Percentiles rank a stretch among this genome's conserved stretches.
These are phyloP conservation scores for Fusarium miscanthi DNA, from an alignment of 2,329 filamentous ascomycete species.

Conservation along the genomic window DNA sequence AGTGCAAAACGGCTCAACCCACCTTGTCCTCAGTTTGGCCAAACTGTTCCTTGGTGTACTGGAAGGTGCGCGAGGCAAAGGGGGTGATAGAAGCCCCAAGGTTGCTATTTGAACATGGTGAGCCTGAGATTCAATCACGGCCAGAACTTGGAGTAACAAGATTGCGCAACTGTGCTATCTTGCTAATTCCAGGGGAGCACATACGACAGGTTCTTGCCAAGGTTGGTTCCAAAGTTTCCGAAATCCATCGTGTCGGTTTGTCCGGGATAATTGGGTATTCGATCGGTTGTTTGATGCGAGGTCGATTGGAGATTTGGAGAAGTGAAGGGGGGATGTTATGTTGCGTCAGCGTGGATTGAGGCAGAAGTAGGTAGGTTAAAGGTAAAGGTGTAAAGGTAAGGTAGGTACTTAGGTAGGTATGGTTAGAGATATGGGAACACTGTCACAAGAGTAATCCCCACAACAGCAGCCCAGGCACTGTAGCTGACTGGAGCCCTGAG, in stretches of 20 bases:
- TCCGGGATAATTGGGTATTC: slow-evolving; percentile 9
- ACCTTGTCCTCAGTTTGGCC: slow-evolving; percentile 96
- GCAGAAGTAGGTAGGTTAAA: slow-evolving; percentile 11
- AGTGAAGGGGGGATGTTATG: slow-evolving; percentile 30
- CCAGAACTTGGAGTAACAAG: slow-evolving; percentile 23
- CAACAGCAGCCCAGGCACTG: slow-evolving; percentile 1
- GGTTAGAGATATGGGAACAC: slow-evolving; percentile 41
- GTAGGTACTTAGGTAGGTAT: neutral
- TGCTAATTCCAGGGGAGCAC: slow-evolving; percentile 41
- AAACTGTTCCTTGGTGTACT: slow-evolving; percentile 98
- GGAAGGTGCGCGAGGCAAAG: slow-evolving; percentile 92
- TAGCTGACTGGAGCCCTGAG: slow-evolving; percentile 30
- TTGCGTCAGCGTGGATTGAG: slow-evolving; percentile 41
- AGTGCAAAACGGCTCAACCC: slow-evolving; percentile 27
- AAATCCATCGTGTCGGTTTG: slow-evolving; percentile 62
- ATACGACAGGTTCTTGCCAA: slow-evolving; percentile 68
- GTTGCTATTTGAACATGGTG: slow-evolving; percentile 53
- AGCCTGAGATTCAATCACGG: slow-evolving; percentile 21
- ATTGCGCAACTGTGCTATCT: slow-evolving; percentile 26
- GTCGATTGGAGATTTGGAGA: slow-evolving; percentile 24
- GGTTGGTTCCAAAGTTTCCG: slow-evolving; percentile 55
- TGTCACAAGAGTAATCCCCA: slow-evolving; percentile 49
- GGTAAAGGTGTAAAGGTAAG: neutral
- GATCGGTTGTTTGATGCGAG: slow-evolving; percentile 4
- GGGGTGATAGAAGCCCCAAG: slow-evolving; percentile 87